phyloP scores from a whole-genome alignment of 441 rosid genomes.

The Populus hybrid region DNA sequence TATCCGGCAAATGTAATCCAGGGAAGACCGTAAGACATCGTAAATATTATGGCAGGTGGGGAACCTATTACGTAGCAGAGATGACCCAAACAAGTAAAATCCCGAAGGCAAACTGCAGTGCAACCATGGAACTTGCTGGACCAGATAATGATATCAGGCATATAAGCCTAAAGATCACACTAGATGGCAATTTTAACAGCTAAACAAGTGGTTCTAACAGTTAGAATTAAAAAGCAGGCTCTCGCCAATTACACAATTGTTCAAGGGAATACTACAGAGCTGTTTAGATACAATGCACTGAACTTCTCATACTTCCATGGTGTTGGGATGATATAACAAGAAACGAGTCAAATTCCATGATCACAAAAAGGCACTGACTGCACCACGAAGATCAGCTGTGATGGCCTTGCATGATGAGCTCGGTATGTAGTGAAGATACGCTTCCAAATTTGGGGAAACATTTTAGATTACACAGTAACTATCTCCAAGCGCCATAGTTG shows the following conservation, averaged over 20 bases:
- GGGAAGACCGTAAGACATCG: not conserved
- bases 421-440: constrained; percentile 7
- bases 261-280: not conserved
- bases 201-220: not conserved
- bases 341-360: constrained; percentile 22
- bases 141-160: not conserved
- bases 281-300: not conserved
- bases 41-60: not conserved
- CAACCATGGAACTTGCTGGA: not conserved
- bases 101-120: not conserved
- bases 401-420: constrained; percentile 15
- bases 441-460: constrained; percentile 19
- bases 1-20: not conserved
- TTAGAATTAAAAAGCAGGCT: not conserved
- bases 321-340: constrained; percentile 1
- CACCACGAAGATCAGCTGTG: constrained; percentile 2
- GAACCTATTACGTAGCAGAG: not conserved
- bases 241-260: not conserved
- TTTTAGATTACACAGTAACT: not conserved
- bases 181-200: not conserved
- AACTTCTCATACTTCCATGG: constrained; percentile 15
- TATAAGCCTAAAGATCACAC: not conserved
- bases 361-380: not conserved
- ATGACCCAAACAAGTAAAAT: not conserved
- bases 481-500: constrained; percentile 4